Evolutionary conservation across 768 basidiomycete species (phyloP), one percentile per base, ranked within the genome.

Genomic region (Cantharellus anzutake): DNA sequence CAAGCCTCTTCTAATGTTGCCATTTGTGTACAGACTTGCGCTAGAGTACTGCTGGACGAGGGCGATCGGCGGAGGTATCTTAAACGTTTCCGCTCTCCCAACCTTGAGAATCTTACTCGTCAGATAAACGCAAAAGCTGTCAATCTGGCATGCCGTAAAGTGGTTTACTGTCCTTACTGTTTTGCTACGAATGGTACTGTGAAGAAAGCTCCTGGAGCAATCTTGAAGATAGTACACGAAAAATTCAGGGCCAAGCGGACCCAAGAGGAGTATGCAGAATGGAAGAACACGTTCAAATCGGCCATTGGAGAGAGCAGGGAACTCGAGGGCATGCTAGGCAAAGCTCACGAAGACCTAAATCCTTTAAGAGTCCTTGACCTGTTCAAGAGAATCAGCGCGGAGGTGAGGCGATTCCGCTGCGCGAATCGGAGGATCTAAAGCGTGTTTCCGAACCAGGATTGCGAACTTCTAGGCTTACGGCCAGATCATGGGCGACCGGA

Each of bases 191-290:
- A 99, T 68, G 96, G 96, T 37, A 80, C 86, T 0, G 92, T 99
- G 58, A 99, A 99, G 73, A 98, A 98, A 71, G 86, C 80, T 2
- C 20, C 20, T 29, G 91, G 92, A 4, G 84, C 90, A 0, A 60
- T 69, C 11, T 73, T 99, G 67, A 94, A 90, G 71, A 98, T 99
- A 67, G 86, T 93, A 56, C 96, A 99, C 67, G 96, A 98, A 74
- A 94, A 94, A 70, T 99, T 87, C 68, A 78, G 94, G 52, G 88
- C 90, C 3, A 91, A 94, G 72, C 96, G 96, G 71, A 84, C 86
- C 2, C 82, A 82, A 0, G 85, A 84, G 37, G 86, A 91, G 70
- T 81, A 91, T 75, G 88, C 89, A 65, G 83, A 80, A 65, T 93
- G 86, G 78, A 86, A 88, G 70, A 76, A 76, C 67, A 83, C 82